A percentile compares a stretch with the other conserved stretches of the same genome.
These are phyloP conservation scores for Mucor saturninus DNA, from an alignment of 371 early-diverging fungal genomes.

Conservation along the genomic window DNA sequence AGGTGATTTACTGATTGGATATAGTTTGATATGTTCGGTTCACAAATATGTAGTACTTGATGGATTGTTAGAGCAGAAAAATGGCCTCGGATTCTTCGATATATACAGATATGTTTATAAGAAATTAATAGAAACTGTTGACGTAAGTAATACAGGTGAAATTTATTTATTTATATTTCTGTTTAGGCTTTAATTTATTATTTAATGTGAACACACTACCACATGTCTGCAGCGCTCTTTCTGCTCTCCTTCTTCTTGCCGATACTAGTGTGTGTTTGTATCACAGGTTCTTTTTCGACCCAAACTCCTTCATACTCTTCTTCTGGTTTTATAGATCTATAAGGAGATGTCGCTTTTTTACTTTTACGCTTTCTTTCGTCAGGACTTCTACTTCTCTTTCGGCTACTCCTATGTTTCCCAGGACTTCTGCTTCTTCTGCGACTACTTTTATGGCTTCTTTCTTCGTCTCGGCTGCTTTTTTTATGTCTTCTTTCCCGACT, in stretches of 20 bases:
- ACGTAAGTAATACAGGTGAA: too few species aligned
- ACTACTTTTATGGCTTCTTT: background rate
- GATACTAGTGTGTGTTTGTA: background rate
- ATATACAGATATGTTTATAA: too few species aligned
- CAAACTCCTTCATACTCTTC: slow-evolving; percentile 32
- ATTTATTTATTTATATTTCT: too few species aligned
- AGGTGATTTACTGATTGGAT: too few species aligned
- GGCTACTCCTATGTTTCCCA: slow-evolving; percentile 6
- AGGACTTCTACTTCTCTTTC: slow-evolving; percentile 5
- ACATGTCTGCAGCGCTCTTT: slow-evolving; percentile 38
- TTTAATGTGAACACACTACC: slow-evolving; percentile 11
- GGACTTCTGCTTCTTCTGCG: slow-evolving; percentile 20
- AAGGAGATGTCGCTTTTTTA: background rate
- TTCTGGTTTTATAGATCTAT: slow-evolving; percentile 23
- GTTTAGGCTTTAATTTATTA: too few species aligned
- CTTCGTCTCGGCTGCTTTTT: slow-evolving; percentile 1
- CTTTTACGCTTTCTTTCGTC: background rate
- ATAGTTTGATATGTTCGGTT: too few species aligned
- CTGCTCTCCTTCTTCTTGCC: slow-evolving; percentile 12
- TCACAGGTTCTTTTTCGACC: slow-evolving; percentile 45
- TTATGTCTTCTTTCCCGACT: slow-evolving; percentile 20
- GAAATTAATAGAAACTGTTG: too few species aligned
- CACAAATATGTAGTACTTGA: too few species aligned
- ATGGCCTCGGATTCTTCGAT: too few species aligned
- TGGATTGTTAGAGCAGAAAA: too few species aligned